These are phyloP conservation scores for Acacia pycnantha DNA, from an alignment of 331 rosid species.

Conservation along the genomic window DNA sequence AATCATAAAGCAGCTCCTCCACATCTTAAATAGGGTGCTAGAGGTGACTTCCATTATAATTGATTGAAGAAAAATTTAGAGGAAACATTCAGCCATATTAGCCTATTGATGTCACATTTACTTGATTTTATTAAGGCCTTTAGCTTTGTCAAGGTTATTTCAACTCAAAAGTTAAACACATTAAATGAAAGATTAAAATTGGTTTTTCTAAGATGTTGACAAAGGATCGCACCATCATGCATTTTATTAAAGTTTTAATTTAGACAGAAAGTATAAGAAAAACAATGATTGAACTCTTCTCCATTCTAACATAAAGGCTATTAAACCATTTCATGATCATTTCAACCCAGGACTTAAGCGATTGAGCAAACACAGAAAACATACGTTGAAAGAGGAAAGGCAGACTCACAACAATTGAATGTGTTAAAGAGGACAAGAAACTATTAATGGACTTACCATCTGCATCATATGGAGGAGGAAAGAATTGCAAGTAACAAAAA, in stretches of 20 bases:
- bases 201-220: neutral
- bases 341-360: neutral
- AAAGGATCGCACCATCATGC: neutral
- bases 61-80: neutral
- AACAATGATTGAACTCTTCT: neutral
- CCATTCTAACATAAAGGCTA: neutral
- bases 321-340: neutral
- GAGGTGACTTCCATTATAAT: neutral
- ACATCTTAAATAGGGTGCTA: neutral
- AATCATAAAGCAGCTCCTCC: neutral
- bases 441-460: constrained; percentile 56
- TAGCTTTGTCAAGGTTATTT: neutral
- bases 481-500: constrained; percentile 91
- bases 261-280: neutral
- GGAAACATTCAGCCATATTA: neutral
- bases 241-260: neutral
- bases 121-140: no score
- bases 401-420: constrained; percentile 15
- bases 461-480: constrained; percentile 79
- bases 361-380: neutral
- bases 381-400: neutral
- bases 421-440: constrained; percentile 3
- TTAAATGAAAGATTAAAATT: neutral
- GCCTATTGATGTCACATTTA: neutral
- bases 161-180: neutral